A percentile compares a stretch with the other conserved stretches of the same genome.
Evolutionary conservation across 495 filamentous ascomycete species (phyloP).

Genomic region (Talaromyces stipitatus): DNA sequence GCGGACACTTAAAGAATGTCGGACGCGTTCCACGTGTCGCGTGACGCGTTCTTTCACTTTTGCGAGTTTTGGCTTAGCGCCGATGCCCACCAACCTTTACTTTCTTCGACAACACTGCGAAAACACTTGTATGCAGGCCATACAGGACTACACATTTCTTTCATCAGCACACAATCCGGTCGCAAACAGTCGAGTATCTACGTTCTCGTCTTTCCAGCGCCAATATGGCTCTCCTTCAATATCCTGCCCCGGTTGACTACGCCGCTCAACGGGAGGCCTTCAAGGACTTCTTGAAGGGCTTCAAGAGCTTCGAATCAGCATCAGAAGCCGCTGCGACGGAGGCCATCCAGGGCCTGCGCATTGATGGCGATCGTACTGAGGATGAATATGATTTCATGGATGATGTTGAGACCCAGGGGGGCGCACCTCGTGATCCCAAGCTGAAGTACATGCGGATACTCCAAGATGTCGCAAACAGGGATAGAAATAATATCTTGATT

Average conservation of each 20-base stretch:
- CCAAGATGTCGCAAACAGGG: conserved; percentile 78
- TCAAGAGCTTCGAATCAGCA: conserved; percentile 73
- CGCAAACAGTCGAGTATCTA: not conserved
- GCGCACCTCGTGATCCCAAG: conserved; percentile 47
- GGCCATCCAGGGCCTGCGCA: conserved; percentile 74
- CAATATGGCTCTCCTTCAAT: conserved; percentile 74
- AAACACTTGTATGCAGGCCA: not conserved
- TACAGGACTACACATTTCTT: not conserved
- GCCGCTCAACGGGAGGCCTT: conserved; percentile 78
- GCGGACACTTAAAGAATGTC: not conserved
- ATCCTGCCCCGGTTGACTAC: conserved; percentile 73
- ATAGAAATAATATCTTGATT: conserved; percentile 65
- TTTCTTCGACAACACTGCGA: not conserved
- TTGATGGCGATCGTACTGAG: conserved; percentile 81
- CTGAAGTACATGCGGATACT: conserved; percentile 88
- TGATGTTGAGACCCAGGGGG: conserved; percentile 54
- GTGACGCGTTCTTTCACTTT: conserved; percentile 8
- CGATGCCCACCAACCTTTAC: conserved; percentile 4
- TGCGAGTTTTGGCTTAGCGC: conserved; percentile 4
- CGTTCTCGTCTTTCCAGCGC: conserved; percentile 8
- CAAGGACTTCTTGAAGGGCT: conserved; percentile 76
- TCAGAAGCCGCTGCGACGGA: conserved; percentile 60
- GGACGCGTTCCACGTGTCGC: conserved; percentile 7
- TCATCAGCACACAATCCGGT: not conserved
- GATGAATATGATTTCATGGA: conserved; percentile 96